Conservation (phyloP, 2,329 filamentous ascomycete species). For the Leptographium flavum region DNA sequence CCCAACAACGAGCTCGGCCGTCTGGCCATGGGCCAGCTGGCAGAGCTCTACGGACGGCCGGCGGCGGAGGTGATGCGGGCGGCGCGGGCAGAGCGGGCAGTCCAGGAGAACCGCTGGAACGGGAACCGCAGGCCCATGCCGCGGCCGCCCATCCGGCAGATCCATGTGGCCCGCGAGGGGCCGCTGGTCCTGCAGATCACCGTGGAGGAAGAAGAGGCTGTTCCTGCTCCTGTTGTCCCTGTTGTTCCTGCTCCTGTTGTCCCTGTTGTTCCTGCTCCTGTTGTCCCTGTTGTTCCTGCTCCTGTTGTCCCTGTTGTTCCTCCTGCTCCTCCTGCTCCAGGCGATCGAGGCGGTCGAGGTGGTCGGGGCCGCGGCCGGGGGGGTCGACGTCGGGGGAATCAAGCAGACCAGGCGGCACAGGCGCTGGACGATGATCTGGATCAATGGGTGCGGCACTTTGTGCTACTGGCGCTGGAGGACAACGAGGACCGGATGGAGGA, state of each 20-base stretch:
- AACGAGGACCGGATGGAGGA: constrained; percentile 8
- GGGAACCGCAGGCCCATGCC: constrained; percentile 13
- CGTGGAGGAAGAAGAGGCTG: constrained; percentile 13
- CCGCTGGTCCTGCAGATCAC: constrained; percentile 42
- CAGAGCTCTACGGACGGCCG: too few relatives aligned
- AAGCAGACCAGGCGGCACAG: background rate
- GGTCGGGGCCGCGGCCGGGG: background rate
- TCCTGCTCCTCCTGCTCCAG: background rate
- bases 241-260: background rate
- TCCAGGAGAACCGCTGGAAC: constrained; percentile 5
- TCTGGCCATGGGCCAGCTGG: too few relatives aligned
- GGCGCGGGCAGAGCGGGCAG: background rate
- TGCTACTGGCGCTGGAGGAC: constrained; percentile 11
- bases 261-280: background rate
- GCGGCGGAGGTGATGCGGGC: constrained; percentile 12
- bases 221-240: background rate
- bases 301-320: background rate
- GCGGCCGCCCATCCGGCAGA: constrained; percentile 20
- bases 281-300: background rate
- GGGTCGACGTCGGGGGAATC: background rate
- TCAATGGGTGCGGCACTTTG: constrained; percentile 12
- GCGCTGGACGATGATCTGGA: constrained; percentile 7
- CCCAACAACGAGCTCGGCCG: too few relatives aligned
- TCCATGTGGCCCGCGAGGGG: constrained; percentile 38
- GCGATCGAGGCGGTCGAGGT: background rate